A percentile compares a stretch with the other conserved stretches of the same genome.
phyloP scores from a whole-genome alignment of 805 yeast species.

The Candida hungchunana region DNA sequence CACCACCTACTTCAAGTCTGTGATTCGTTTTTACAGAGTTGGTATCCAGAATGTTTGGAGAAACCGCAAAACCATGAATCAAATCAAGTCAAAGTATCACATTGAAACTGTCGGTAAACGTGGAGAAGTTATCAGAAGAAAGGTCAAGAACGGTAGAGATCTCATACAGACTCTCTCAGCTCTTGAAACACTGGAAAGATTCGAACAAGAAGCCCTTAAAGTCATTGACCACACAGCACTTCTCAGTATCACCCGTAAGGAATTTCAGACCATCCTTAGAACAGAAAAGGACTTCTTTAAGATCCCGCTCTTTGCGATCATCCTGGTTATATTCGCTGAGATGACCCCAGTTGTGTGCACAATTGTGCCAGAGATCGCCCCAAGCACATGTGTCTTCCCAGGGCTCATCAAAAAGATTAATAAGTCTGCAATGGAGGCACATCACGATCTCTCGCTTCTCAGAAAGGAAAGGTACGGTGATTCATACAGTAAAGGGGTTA shows the following conservation, averaged over 20 bases:
- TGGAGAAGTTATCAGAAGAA: conserved; percentile 20
- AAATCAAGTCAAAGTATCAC: conserved; percentile 26
- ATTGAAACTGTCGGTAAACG: conserved; percentile 22
- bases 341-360: conserved; percentile 50
- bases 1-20: conserved; percentile 38
- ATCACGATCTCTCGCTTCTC: conserved; percentile 10
- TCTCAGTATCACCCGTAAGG: conserved; percentile 40
- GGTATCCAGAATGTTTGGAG: conserved; percentile 57
- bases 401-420: conserved; percentile 27
- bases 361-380: conserved; percentile 50
- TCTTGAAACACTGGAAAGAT: conserved; percentile 31
- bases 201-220: conserved; percentile 33
- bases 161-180: conserved; percentile 34
- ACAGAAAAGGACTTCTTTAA: conserved; percentile 43
- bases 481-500: conserved; percentile 16
- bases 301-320: conserved; percentile 47
- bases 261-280: conserved; percentile 42
- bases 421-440: conserved; percentile 27
- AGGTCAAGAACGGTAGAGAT: conserved; percentile 33
- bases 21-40: conserved; percentile 49
- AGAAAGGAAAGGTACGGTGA: conserved; percentile 16
- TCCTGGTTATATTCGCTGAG: conserved; percentile 49
- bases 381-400: conserved; percentile 56
- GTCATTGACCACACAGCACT: conserved; percentile 22
- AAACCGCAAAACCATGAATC: conserved; percentile 32